Base-by-base conservation (phyloP, 352 stramenopile genomes). In the Phytophthora citricola region DNA sequence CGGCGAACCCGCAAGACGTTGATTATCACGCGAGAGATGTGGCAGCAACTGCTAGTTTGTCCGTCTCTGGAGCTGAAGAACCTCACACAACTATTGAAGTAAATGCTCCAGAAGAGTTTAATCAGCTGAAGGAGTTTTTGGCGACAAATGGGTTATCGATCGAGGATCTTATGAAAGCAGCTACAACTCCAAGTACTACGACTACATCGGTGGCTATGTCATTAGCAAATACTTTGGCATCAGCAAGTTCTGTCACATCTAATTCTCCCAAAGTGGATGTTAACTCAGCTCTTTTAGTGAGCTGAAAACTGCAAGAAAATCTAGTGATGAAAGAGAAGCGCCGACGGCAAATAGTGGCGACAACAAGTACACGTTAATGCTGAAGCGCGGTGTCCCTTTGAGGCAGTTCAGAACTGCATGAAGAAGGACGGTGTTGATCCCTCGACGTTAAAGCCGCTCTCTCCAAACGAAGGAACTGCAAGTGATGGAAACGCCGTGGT, bases 351-450 rank as follows among this genome's bases (percentile, higher is more conserved):
- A 34, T 41, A 54, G 4, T 61, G 45, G 11, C 15, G 49, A 66
- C 26, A 75, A 31, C 24, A 93, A 91, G 60, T 90, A 93, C 49
- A 59, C 74, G 46, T 63, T 73, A 54, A 91, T 93, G 86, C 63
- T 91, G 9, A 79, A 89, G 64, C 73, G 69, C 36, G 86, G 86
- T 26, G 84, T 93, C 20, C 82, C 84, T 10, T 90, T 46, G 78
- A 86, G 58, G 86, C 81, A 1, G 83, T 89, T 53, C 81, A 88
- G 54, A 92, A 87, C 54, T 91, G 83, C 49, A 92, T 92, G 81
- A 57, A 55, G 29, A 92, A 84, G 60, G 83, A 93, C 56, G 76
- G 77, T 17, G 59, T 73, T 2, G 81, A 95, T 57, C 66, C 75
- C 6, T 77, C 72, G 17, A 73, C 63, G 2, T 61, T 89, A 32